phyloP scores from a whole-genome alignment of 495 filamentous ascomycete genomes.

The Friedmanniomyces simplex region DNA sequence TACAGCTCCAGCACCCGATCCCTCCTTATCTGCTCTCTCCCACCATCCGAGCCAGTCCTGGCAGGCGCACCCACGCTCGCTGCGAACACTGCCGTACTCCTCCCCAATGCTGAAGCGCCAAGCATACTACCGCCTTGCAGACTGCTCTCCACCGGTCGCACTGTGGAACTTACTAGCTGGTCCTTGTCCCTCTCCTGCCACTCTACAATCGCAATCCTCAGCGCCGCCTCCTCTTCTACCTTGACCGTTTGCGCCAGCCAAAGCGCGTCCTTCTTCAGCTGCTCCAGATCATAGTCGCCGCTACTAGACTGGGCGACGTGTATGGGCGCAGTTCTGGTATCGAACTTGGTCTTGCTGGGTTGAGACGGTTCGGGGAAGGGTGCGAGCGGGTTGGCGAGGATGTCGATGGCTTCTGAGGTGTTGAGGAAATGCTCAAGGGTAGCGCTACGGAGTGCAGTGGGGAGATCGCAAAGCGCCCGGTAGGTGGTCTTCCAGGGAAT shows the following conservation, averaged over 20 bases:
- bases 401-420: slow-evolving; percentile 51
- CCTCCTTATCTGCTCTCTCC: slow-evolving; percentile 37
- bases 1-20: slow-evolving; percentile 56
- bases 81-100: not conserved
- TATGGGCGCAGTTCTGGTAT: slow-evolving; percentile 83
- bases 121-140: slow-evolving; percentile 16
- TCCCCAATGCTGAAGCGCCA: slow-evolving; percentile 31
- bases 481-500: slow-evolving; percentile 71
- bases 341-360: slow-evolving; percentile 59
- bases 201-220: slow-evolving; percentile 72
- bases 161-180: not conserved
- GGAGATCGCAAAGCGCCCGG: slow-evolving; percentile 47
- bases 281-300: slow-evolving; percentile 59
- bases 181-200: slow-evolving; percentile 52
- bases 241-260: slow-evolving; percentile 70
- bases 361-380: slow-evolving; percentile 48
- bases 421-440: slow-evolving; percentile 53
- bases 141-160: not conserved
- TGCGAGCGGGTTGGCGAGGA: slow-evolving; percentile 53
- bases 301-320: slow-evolving; percentile 63
- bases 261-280: slow-evolving; percentile 74
- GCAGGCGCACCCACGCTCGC: not conserved
- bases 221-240: slow-evolving; percentile 72
- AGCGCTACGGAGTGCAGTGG: slow-evolving; percentile 36
- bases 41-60: slow-evolving; percentile 6